Base-by-base conservation (phyloP, 345 rosid species). In the Barbarea vulgaris region DNA sequence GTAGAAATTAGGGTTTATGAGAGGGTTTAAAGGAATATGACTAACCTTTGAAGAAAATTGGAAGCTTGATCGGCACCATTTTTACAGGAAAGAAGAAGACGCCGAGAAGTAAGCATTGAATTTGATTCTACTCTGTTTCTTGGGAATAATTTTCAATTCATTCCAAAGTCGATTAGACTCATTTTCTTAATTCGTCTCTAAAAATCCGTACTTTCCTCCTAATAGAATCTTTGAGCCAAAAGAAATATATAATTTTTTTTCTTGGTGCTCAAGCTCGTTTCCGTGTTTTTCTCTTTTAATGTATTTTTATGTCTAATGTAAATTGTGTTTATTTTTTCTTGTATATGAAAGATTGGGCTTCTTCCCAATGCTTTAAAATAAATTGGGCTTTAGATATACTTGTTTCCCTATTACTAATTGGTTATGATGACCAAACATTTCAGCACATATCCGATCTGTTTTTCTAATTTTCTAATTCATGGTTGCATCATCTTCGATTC, bases 91-190 rank as follows among this genome's bases (percentile, higher is more conserved):
- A 62, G 78, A 70, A 80, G 27, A 63, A 85, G 78, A 68, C 77
- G 76, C 15, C 88, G 87, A 71, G 67, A 60, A 67, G 73, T 25
- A 68, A 82, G 47, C 95, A 89, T 85, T 60, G 52, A 24, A 3
- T 21, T 41, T 56, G 17, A 0, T 34, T 55, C 50, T 41, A 63
- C 61, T 64, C 53, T 41, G 41, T 50, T 50, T 11, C 5, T 39
- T 62, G 4, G 1, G 4, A 7, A n/a, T 1, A 21, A 0, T 3
- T 13, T 15, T 67, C 69, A 39, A 11, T 41, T 68, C 46, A 37
- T 19, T 59, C 13, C 21, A 44, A 52, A 33, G 30, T 55, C 17
- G 44, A 22, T 67, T 28, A 18, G 42, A 66, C 67, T 46, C 61
- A 57, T 53, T 42, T 24, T 36, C 34, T 0, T 22, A 17, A 10